Base-by-base conservation (phyloP, 164 flowering plant genomes). In the Tetrastigma voinierianum region DNA sequence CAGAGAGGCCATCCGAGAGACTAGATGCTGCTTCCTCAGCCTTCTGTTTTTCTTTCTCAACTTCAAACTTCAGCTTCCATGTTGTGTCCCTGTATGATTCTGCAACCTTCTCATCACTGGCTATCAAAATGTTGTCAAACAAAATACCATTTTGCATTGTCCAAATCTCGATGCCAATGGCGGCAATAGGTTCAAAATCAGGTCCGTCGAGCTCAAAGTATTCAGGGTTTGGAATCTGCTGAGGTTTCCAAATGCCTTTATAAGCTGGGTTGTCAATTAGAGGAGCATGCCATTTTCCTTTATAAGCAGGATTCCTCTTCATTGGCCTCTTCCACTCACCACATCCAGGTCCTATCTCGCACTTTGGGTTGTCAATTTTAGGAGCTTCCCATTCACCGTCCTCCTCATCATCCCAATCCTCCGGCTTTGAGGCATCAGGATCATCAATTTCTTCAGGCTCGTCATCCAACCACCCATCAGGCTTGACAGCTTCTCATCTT, bases 331-430 rank as follows among this genome's bases (percentile, higher is more conserved):
- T 75, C 75, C 78, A 71, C 44, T 75, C 70, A 19, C 78, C 78
- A n/a, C n/a, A 75, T 46, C 78, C 78, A 53, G 78, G 72, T 15
- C 83, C 96, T 6, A 51, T 51, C 59, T 65, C 86, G 66, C 96
- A 90, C 80, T 90, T 86, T 0, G 89, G 96, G 72, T 87, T 90
- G 14, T 84, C 88, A 64, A 86, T 74, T 66, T 86, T 87, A 40
- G 90, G 96, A 18, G 90, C 83, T 73, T 90, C 96, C 96, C 96
- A 90, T 70, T 86, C 92, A 78, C 96, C 96, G 77, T 90, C 96
- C 78, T 86, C 92, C 9, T 90, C 92, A 71, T 90, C 96, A 78
- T 90, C 92, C 92, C 96, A 90, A 72, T 87, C 92, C 66, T 90
- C 96, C 0, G 96, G 96, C 56, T 86, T 90, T 21, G 84, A 40